phyloP scores from a whole-genome alignment of 2,329 filamentous ascomycete genomes.

The Juglanconis juglandina region DNA sequence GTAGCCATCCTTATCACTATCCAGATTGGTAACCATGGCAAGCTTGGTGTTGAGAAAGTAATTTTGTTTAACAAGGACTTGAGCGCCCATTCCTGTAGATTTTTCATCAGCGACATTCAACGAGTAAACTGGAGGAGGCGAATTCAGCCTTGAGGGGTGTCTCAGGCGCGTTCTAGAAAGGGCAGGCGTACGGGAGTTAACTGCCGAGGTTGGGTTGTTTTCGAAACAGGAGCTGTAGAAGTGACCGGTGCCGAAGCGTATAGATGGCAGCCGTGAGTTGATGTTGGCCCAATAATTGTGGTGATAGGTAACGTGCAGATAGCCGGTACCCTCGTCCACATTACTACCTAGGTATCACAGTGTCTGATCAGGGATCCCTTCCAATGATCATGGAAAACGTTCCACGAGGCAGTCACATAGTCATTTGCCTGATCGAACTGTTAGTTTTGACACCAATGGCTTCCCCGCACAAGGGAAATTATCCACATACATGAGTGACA shows the following conservation, averaged over 20 bases:
- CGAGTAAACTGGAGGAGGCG: too few relatives aligned
- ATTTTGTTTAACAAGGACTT: slow-evolving; percentile 51
- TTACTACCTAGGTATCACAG: slow-evolving; percentile 59
- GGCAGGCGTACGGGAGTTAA: slow-evolving; percentile 46
- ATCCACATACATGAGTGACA: slow-evolving; percentile 51
- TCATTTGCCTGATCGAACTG: background rate
- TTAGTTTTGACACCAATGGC: slow-evolving; percentile 9
- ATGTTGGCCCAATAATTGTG: slow-evolving; percentile 46
- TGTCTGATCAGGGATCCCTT: slow-evolving; percentile 58
- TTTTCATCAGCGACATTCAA: background rate
- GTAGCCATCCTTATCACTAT: slow-evolving; percentile 43
- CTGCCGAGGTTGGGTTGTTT: slow-evolving; percentile 40
- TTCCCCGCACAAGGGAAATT: slow-evolving; percentile 17
- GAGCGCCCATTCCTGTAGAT: slow-evolving; percentile 35
- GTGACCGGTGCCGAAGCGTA: slow-evolving; percentile 47
- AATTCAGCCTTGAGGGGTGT: too few relatives aligned
- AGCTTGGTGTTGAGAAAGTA: slow-evolving; percentile 43
- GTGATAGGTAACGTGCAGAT: slow-evolving; percentile 47
- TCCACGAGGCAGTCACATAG: slow-evolving; percentile 28
- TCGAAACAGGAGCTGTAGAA: slow-evolving; percentile 47
- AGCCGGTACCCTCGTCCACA: slow-evolving; percentile 35
- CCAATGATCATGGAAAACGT: slow-evolving; percentile 46
- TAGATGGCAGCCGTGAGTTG: slow-evolving; percentile 45
- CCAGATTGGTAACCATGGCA: slow-evolving; percentile 37
- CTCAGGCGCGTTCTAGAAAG: background rate